phyloP scores from a whole-genome alignment of 768 basidiomycete genomes.

The Serendipita sp. region DNA sequence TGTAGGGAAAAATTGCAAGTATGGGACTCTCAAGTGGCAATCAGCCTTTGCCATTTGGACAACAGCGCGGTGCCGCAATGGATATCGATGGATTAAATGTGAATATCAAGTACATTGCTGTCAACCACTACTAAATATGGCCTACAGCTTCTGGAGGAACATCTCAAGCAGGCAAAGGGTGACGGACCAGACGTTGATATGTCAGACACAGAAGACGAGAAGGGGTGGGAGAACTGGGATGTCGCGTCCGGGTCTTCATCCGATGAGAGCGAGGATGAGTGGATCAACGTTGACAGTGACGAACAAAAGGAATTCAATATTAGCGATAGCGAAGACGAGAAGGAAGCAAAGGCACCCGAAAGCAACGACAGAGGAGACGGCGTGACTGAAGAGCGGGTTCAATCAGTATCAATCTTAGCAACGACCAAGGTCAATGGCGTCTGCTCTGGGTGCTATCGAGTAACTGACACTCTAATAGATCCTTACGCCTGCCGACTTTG shows the following conservation, averaged over 20 bases:
- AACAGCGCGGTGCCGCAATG: slow-evolving; percentile 50
- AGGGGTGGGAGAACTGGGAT: slow-evolving; percentile 82
- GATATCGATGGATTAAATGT: slow-evolving; percentile 85
- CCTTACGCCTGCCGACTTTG: slow-evolving; percentile 93
- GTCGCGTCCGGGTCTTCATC: slow-evolving; percentile 45
- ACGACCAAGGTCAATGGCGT: slow-evolving; percentile 52
- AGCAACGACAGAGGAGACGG: background rate
- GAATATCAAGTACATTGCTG: slow-evolving; percentile 2
- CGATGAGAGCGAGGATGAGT: slow-evolving; percentile 40
- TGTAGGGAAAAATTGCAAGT: slow-evolving; percentile 75
- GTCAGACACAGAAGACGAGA: slow-evolving; percentile 36
- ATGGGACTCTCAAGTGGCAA: slow-evolving; percentile 46
- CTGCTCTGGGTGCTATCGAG: background rate
- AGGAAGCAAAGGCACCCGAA: slow-evolving; percentile 13
- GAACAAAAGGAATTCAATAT: slow-evolving; percentile 51
- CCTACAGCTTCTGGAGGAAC: slow-evolving; percentile 68
- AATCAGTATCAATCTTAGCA: slow-evolving; percentile 43
- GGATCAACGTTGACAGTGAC: slow-evolving; percentile 67
- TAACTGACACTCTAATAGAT: slow-evolving; percentile 37
- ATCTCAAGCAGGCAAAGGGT: slow-evolving; percentile 50
- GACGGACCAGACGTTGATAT: slow-evolving; percentile 25
- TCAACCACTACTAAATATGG: background rate
- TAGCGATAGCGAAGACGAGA: slow-evolving; percentile 74
- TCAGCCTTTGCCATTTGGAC: slow-evolving; percentile 69
- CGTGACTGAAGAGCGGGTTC: slow-evolving; percentile 7